Conservation (phyloP, 2,329 filamentous ascomycete genomes). For the Sclerotinia nivalis region DNA sequence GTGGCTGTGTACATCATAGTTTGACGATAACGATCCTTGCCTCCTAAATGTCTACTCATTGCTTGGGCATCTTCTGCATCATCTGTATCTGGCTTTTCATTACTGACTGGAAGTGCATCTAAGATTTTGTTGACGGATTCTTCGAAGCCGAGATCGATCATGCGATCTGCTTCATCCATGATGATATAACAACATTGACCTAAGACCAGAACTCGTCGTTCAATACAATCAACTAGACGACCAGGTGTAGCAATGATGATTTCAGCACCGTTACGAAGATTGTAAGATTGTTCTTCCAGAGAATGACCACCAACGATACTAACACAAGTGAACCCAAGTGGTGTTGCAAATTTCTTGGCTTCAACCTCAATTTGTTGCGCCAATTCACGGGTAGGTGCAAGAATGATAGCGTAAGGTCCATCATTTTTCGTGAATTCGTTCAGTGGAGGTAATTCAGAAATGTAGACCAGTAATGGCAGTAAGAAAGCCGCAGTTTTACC, state of each 20-base stretch:
- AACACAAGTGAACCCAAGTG: slow-evolving; percentile 90
- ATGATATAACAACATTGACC: slow-evolving; percentile 98
- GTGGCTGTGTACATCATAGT: slow-evolving; percentile 99
- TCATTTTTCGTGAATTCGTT: slow-evolving; percentile 88
- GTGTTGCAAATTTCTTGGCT: slow-evolving; percentile 86
- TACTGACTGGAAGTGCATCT: slow-evolving; percentile 85
- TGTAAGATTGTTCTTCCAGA: slow-evolving; percentile 89
- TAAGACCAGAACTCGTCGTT: slow-evolving; percentile 85
- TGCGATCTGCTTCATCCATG: slow-evolving; percentile 98
- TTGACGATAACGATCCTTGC: slow-evolving; percentile 81
- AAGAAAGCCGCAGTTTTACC: slow-evolving; percentile 97
- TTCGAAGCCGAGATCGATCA: slow-evolving; percentile 98
- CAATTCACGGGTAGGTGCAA: slow-evolving; percentile 94
- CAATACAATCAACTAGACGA: slow-evolving; percentile 95
- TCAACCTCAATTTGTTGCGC: slow-evolving; percentile 97
- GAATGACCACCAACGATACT: slow-evolving; percentile 98
- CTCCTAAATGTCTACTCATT: slow-evolving; percentile 80
- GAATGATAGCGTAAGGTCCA: slow-evolving; percentile 93
- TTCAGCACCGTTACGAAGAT: slow-evolving; percentile 87
- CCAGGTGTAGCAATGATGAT: slow-evolving; percentile 98
- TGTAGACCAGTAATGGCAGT: slow-evolving; percentile 89
- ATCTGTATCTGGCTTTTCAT: slow-evolving; percentile 94
- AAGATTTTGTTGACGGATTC: slow-evolving; percentile 97
- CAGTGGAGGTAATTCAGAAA: slow-evolving; percentile 82
- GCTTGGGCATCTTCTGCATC: slow-evolving; percentile 80